Conservation (phyloP, 2,329 filamentous ascomycete species). For the Alternaria panax region DNA sequence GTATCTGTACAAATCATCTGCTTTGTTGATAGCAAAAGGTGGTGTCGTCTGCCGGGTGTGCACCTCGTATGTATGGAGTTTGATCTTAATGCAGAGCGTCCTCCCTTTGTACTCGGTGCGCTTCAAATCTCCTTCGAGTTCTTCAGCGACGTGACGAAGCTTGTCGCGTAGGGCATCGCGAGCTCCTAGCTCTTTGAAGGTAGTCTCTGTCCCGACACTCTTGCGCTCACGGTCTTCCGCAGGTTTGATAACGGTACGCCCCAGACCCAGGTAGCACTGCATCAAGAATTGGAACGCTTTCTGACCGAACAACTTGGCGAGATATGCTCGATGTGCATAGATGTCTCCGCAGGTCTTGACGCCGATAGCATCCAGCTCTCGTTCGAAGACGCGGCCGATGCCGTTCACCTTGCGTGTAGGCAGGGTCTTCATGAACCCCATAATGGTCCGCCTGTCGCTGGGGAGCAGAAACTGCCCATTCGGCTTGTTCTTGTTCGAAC, state of each 20-base stretch:
- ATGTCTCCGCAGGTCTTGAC: slow-evolving; percentile 90
- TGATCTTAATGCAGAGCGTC: slow-evolving; percentile 91
- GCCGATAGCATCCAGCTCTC: slow-evolving; percentile 86
- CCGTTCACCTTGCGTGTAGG: slow-evolving; percentile 93
- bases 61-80: slow-evolving; percentile 93
- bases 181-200: slow-evolving; percentile 81
- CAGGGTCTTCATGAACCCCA: slow-evolving; percentile 84
- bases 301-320: slow-evolving; percentile 84
- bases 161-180: slow-evolving; percentile 75
- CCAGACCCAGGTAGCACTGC: slow-evolving; percentile 83
- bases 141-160: slow-evolving; percentile 79
- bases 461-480: slow-evolving; percentile 87
- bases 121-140: slow-evolving; percentile 84
- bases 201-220: slow-evolving; percentile 91
- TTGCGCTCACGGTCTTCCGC: slow-evolving; percentile 91
- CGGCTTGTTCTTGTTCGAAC: slow-evolving; percentile 94
- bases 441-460: slow-evolving; percentile 74
- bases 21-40: slow-evolving; percentile 73
- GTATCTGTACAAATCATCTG: slow-evolving; percentile 84
- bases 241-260: slow-evolving; percentile 83
- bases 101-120: slow-evolving; percentile 84
- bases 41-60: slow-evolving; percentile 80
- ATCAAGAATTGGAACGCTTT: slow-evolving; percentile 90
- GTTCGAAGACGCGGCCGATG: slow-evolving; percentile 90
- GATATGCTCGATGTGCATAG: slow-evolving; percentile 74